phyloP scores from a whole-genome alignment of 257 asterid species.

The Plantago major region DNA sequence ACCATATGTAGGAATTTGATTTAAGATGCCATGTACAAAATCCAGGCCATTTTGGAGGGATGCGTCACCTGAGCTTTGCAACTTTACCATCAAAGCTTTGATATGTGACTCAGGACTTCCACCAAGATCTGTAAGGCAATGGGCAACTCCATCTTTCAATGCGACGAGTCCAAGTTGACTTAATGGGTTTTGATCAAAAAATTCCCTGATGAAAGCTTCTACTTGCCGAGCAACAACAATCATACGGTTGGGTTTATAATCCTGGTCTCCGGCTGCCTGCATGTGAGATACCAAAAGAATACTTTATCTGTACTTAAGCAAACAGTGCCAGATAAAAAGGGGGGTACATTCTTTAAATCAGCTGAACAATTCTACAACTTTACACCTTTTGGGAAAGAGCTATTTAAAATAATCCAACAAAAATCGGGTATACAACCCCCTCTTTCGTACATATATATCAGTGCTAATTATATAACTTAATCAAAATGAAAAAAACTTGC shows the following conservation, averaged over 20 bases:
- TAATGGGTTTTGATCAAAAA: conserved; percentile 87
- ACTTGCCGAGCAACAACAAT: conserved; percentile 78
- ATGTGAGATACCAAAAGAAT: conserved; percentile 24
- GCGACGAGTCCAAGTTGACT: conserved; percentile 80
- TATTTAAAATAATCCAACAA: no score
- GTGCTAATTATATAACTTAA: no score
- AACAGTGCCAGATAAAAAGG: conserved; percentile 4
- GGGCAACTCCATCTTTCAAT: conserved; percentile 83
- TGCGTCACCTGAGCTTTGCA: conserved; percentile 86
- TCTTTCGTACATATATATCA: no score
- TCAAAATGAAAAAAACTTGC: no score
- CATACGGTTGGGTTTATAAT: conserved; percentile 92
- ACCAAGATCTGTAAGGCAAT: conserved; percentile 82
- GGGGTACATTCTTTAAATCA: not conserved
- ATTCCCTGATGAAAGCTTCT: conserved; percentile 90
- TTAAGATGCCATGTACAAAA: conserved; percentile 71
- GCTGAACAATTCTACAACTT: not conserved
- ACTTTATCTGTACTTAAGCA: conserved; percentile 5
- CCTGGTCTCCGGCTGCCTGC: conserved; percentile 86
- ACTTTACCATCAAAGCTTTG: conserved; percentile 86
- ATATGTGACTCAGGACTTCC: conserved; percentile 97
- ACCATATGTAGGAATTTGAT: conserved; percentile 85
- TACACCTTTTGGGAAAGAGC: no score
- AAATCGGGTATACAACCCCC: no score
- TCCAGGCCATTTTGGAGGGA: conserved; percentile 93